These are phyloP conservation scores for Phytophthora pseudosyringae DNA, from an alignment of 352 stramenopile genomes.

Conservation along the genomic window DNA sequence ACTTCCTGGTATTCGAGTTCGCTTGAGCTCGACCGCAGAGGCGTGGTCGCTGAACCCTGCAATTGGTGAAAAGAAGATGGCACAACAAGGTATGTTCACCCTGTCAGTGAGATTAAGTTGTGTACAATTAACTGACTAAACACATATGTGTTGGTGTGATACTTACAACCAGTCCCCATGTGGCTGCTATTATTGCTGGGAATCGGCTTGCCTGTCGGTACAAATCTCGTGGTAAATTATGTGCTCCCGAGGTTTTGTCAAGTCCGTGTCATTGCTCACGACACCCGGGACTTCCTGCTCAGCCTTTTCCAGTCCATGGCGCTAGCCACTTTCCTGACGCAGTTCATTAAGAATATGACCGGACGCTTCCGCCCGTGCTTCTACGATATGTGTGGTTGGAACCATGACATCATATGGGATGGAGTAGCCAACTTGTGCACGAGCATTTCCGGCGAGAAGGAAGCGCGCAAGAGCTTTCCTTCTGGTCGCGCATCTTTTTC, in stretches of 20 bases:
- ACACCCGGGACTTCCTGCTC: conserved; percentile 81
- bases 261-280: conserved; percentile 63
- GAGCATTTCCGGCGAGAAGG: conserved; percentile 60
- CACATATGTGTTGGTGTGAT: not conserved
- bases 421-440: conserved; percentile 77
- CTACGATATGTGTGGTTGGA: conserved; percentile 85
- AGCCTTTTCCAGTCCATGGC: conserved; percentile 61
- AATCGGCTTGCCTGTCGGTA: conserved; percentile 47
- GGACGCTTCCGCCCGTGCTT: conserved; percentile 85
- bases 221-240: conserved; percentile 69
- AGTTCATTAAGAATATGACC: conserved; percentile 80
- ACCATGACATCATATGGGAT: conserved; percentile 74
- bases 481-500: conserved; percentile 80
- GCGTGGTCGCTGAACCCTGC: conserved; percentile 57
- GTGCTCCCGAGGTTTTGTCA: conserved; percentile 53
- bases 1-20: conserved; percentile 57
- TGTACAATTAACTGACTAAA: conserved; percentile 32
- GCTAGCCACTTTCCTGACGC: conserved; percentile 62
- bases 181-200: conserved; percentile 42
- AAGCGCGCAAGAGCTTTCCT: conserved; percentile 82
- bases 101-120: conserved; percentile 11
- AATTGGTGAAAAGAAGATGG: conserved; percentile 53
- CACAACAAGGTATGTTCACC: conserved; percentile 44
- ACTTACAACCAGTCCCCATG: conserved; percentile 52
- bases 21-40: conserved; percentile 44